These are phyloP conservation scores for Talaromyces sp. DNA, from an alignment of 2,329 filamentous ascomycete species.

Conservation along the genomic window DNA sequence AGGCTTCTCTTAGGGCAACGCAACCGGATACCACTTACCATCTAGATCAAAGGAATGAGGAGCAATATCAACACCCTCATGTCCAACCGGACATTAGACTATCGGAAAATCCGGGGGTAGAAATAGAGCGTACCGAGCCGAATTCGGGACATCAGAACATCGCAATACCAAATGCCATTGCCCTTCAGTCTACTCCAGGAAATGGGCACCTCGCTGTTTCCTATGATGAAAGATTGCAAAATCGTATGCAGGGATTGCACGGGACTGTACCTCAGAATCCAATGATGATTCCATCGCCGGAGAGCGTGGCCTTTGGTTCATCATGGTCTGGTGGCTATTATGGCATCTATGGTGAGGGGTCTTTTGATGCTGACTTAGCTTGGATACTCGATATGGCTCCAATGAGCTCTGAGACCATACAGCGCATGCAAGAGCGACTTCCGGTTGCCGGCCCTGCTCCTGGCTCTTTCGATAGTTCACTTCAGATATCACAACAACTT, in stretches of 20 bases:
- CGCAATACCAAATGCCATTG: background rate
- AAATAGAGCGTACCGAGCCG: background rate
- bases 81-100: background rate
- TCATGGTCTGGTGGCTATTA: slow-evolving; percentile 4
- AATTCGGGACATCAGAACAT: background rate
- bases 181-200: background rate
- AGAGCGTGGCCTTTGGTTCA: slow-evolving; percentile 1
- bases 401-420: background rate
- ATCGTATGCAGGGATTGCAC: background rate
- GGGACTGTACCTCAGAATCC: background rate
- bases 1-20: background rate
- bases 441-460: background rate
- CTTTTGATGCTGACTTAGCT: slow-evolving; percentile 16
- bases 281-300: background rate
- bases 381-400: slow-evolving; percentile 18
- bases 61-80: background rate
- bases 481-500: background rate
- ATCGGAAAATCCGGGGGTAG: background rate
- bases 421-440: background rate
- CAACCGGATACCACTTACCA: background rate
- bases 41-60: background rate
- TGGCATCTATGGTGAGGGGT: slow-evolving; percentile 18
- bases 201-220: background rate
- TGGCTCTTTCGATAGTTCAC: background rate
- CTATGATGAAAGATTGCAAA: background rate